Conservation (phyloP, 2,329 filamentous ascomycete genomes). For the Aureobasidium vineae region DNA sequence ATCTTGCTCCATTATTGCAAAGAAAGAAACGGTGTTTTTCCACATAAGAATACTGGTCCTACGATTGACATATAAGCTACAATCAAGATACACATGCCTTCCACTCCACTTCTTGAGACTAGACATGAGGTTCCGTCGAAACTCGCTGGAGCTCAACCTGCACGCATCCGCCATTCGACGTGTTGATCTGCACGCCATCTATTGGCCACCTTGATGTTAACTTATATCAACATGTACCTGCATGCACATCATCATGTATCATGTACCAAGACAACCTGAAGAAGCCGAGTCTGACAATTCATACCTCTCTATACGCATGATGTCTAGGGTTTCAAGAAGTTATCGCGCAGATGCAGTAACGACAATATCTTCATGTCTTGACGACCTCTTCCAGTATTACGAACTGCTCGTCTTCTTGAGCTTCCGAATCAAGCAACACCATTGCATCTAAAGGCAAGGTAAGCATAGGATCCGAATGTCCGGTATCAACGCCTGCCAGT, state of each 20-base stretch:
- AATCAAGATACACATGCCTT: neutral
- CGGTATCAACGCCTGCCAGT: constrained; percentile 23
- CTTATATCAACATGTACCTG: neutral
- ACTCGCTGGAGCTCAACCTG: neutral
- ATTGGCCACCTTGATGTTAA: neutral
- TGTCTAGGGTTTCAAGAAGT: neutral
- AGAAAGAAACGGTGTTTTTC: neutral
- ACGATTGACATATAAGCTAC: neutral
- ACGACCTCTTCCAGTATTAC: neutral
- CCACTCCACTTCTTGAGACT: neutral
- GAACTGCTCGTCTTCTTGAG: neutral
- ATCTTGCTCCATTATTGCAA: neutral
- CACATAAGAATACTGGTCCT: neutral
- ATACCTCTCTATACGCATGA: neutral
- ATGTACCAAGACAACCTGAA: neutral
- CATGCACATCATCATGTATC: neutral
- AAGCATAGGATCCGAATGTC: constrained; percentile 28
- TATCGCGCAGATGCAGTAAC: neutral
- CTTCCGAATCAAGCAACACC: constrained; percentile 11
- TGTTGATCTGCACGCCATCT: neutral
- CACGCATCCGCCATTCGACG: neutral
- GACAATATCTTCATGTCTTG: neutral
- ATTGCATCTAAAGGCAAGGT: constrained; percentile 25
- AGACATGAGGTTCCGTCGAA: neutral
- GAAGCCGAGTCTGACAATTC: neutral